Evolutionary conservation across 805 yeast genomes (phyloP), one percentile per base, ranked within the genome.

Genomic region (Ascoidea asiatica): DNA sequence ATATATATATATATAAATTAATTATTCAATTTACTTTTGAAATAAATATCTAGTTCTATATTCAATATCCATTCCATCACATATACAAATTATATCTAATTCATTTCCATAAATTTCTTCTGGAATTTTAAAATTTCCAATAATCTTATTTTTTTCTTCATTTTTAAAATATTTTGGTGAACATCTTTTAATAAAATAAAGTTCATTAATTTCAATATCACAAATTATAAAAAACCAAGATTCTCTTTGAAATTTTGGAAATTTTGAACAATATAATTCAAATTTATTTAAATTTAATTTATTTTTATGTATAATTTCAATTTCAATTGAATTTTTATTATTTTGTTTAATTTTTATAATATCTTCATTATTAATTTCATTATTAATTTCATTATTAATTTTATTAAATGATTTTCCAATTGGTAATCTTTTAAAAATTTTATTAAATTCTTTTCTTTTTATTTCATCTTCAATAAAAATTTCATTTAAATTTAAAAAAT

Each of bases 181-280:
- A 4, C 87, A 81, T 54, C 97, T 75, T 55, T 85, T 86, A 40
- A 90, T 64, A 38, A 81, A 67, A 37, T 72, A 60, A 21, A 90
- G 57, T 53, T 79, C 84, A 40, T 71, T 71, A 2, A 60, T 65
- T 5, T 64, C 61, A 21, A 62, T 61, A 49, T 78, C 76, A 48
- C 73, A 64, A 7, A 79, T 52, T 41, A 90, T 73, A 7, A 79
- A 72, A 59, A 90, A 86, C 97, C 98, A 92, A 0, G 94, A 77
- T 58, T 92, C 97, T 55, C 87, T 80, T 61, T 92, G 98, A 2
- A 79, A 67, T 60, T 92, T 90, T 40, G 95, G 95, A 64, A 85
- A 92, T 53, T 74, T 75, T 2, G 94, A 90, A 46, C 89, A 69
- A 54, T 79, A 77, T 43, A 86, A 73, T 50, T 74, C 75, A 65